A percentile compares a stretch with the other conserved stretches of the same genome.
Conservation (phyloP, 306 rosid genomes). For the Trifolium dubium region DNA sequence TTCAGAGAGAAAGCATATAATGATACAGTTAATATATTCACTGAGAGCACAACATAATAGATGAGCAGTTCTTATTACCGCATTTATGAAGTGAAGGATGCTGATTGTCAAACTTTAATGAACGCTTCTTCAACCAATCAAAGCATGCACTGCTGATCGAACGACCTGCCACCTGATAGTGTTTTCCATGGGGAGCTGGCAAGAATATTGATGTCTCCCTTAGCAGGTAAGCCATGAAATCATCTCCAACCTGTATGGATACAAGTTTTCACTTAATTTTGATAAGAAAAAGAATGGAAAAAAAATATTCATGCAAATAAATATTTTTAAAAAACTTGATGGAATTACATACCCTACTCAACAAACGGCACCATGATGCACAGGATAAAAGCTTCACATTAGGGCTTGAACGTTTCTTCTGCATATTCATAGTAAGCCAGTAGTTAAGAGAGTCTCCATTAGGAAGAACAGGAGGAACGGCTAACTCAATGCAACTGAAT, state of each 20-base stretch:
- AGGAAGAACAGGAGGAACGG: not conserved
- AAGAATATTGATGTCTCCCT: slow-evolving; percentile 57
- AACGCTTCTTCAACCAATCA: slow-evolving; percentile 38
- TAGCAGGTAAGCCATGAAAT: slow-evolving; percentile 41
- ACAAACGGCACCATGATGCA: slow-evolving; percentile 70
- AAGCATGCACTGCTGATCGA: slow-evolving; percentile 54
- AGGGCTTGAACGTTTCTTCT: slow-evolving; percentile 58
- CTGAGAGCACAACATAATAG: slow-evolving; percentile 11
- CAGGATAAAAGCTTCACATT: slow-evolving; percentile 59
- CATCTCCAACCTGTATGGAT: slow-evolving; percentile 58
- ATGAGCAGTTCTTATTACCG: slow-evolving; percentile 49
- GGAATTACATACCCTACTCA: slow-evolving; percentile 68
- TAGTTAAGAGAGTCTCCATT: not conserved
- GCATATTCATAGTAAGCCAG: slow-evolving; percentile 37
- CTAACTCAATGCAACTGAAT: not conserved
- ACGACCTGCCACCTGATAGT: slow-evolving; percentile 75
- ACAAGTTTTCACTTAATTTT: slow-evolving; percentile 26
- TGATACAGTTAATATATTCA: not conserved
- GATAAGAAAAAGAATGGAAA: slow-evolving; percentile 6
- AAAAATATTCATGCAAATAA: not conserved
- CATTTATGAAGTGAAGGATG: slow-evolving; percentile 34
- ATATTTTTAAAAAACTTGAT: not conserved
- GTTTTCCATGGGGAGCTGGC: slow-evolving; percentile 53
- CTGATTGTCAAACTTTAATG: slow-evolving; percentile 41
- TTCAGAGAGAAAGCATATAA: slow-evolving; percentile 12